Percentiles rank a stretch among this genome's conserved stretches.
Evolutionary conservation across 805 yeast genomes (phyloP).

Genomic region (Barnettozyma siamensis): DNA sequence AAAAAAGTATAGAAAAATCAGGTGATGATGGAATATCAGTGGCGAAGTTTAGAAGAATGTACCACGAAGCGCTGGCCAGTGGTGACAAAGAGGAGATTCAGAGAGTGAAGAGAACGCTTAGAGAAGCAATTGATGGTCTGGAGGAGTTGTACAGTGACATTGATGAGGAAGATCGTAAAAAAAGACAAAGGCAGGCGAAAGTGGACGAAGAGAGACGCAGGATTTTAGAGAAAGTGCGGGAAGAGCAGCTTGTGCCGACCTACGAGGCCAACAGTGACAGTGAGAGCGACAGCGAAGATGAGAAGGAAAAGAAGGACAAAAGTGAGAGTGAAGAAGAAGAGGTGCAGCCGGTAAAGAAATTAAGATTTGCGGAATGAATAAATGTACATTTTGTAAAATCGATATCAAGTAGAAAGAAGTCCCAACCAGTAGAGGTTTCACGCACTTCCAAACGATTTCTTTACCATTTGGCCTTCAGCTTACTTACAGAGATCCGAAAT

Average conservation of each 20-base stretch:
- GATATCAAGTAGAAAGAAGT: no score
- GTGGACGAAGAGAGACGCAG: no score
- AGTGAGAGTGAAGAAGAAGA: background rate
- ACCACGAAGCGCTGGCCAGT: slow-evolving; percentile 16
- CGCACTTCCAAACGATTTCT: no score
- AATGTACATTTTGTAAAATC: no score
- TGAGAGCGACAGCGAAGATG: slow-evolving; percentile 8
- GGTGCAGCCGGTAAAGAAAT: slow-evolving; percentile 8
- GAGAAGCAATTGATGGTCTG: slow-evolving; percentile 15
- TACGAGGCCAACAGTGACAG: slow-evolving; percentile 16
- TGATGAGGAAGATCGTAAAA: background rate
- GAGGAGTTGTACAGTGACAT: slow-evolving; percentile 16
- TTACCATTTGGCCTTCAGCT: no score
- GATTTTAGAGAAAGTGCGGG: background rate
- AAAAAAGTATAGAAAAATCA: slow-evolving; percentile 10
- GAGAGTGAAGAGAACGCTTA: slow-evolving; percentile 7
- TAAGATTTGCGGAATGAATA: slow-evolving; percentile 11
- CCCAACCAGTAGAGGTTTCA: no score
- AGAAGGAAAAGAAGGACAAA: background rate
- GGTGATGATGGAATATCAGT: slow-evolving; percentile 2
- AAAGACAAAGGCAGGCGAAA: slow-evolving; percentile 7
- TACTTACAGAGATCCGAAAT: no score
- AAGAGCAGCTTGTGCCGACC: slow-evolving; percentile 17
- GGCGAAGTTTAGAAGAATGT: slow-evolving; percentile 17
- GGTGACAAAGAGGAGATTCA: background rate